Evolutionary conservation across 106 monocot genomes (phyloP).

Genomic region (Triglochin maritima): DNA sequence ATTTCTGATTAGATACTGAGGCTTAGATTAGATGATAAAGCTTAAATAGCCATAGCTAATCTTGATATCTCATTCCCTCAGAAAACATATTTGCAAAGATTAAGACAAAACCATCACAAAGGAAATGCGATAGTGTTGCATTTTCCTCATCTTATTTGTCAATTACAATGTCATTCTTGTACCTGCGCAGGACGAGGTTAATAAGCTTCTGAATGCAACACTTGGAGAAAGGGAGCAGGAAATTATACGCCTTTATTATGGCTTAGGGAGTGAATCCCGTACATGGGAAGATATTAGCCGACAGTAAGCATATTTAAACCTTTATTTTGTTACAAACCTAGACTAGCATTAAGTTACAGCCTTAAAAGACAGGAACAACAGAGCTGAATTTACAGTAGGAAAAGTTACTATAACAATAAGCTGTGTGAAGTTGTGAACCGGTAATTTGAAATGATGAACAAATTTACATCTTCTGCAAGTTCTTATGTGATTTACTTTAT

Average conservation of each 20-base stretch:
- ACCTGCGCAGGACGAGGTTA: conserved; percentile 66
- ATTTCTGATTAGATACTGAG: not conserved
- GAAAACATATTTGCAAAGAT: not conserved
- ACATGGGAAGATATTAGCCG: conserved; percentile 98
- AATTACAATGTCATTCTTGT: not conserved
- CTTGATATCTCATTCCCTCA: not conserved
- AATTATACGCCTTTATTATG: conserved; percentile 79
- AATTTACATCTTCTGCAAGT: too few relatives aligned
- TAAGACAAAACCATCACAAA: not conserved
- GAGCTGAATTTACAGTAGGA: too few relatives aligned
- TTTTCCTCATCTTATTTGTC: not conserved
- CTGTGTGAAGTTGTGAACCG: too few relatives aligned
- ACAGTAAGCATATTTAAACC: conserved; percentile 42
- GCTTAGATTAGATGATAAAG: not conserved
- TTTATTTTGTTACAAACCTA: not conserved
- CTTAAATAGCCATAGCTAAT: not conserved
- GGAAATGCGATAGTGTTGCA: not conserved
- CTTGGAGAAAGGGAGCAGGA: conserved; percentile 73
- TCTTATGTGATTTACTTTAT: not conserved
- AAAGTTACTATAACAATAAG: too few relatives aligned
- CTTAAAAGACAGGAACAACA: too few relatives aligned
- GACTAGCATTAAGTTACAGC: too few relatives aligned
- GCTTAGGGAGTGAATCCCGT: conserved; percentile 46
- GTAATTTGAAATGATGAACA: too few relatives aligned
- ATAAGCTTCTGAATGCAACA: conserved; percentile 42